These are phyloP conservation scores for Aureoboletus auriporus DNA, from an alignment of 768 basidiomycete genomes.

Conservation along the genomic window DNA sequence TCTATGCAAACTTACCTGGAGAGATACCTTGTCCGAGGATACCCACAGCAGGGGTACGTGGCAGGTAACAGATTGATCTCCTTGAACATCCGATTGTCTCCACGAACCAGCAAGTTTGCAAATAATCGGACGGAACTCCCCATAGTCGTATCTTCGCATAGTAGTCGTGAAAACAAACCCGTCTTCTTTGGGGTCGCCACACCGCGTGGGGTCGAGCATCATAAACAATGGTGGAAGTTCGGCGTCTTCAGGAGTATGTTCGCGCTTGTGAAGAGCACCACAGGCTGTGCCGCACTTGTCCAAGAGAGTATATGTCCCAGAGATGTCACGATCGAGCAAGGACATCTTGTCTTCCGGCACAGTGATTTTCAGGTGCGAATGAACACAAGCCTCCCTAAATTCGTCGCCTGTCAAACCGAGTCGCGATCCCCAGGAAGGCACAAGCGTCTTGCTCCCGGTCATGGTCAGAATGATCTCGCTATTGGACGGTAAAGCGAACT, in stretches of 20 bases:
- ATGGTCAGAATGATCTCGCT: conserved; percentile 58
- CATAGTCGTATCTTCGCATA: conserved; percentile 75
- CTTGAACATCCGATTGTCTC: conserved; percentile 61
- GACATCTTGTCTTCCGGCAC: conserved; percentile 44
- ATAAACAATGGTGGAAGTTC: conserved; percentile 61
- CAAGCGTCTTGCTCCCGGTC: conserved; percentile 53
- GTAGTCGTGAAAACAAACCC: conserved; percentile 81
- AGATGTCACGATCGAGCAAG: conserved; percentile 73
- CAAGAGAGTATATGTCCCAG: conserved; percentile 73
- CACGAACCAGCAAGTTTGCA: conserved; percentile 71
- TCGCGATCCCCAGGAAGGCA: conserved; percentile 82
- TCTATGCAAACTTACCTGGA: conserved; percentile 45
- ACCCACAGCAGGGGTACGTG: conserved; percentile 68
- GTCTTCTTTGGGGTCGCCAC: conserved; percentile 71
- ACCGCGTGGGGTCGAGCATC: conserved; percentile 83
- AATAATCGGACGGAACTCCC: conserved; percentile 74
- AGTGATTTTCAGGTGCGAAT: conserved; percentile 61
- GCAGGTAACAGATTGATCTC: conserved; percentile 49
- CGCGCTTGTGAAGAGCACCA: conserved; percentile 71
- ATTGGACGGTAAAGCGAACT: conserved; percentile 68
- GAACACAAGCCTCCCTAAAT: conserved; percentile 64
- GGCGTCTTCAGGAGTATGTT: conserved; percentile 37
- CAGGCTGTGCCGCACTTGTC: conserved; percentile 90
- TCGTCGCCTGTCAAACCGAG: conserved; percentile 68
- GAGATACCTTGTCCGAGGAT: conserved; percentile 38